Conservation (phyloP, 2,329 filamentous ascomycete species). For the Paraphoma chrysanthemicola region DNA sequence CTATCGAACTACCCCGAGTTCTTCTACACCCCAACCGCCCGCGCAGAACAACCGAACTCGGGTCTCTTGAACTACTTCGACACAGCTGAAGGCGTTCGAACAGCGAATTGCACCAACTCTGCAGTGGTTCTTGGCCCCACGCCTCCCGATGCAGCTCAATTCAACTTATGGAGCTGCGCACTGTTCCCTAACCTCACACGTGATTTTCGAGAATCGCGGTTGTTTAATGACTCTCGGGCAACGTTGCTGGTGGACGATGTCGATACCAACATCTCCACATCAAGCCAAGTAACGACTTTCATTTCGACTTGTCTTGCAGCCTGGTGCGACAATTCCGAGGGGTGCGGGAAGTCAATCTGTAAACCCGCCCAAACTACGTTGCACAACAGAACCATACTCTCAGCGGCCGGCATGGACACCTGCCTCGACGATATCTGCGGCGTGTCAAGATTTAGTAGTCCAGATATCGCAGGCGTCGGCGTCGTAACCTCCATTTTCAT, state of each 20-base stretch:
- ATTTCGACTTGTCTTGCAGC: slow-evolving; percentile 5
- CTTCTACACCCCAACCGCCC: background rate
- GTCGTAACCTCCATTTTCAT: background rate
- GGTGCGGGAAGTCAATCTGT: background rate
- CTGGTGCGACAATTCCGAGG: slow-evolving; percentile 1
- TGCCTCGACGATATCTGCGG: slow-evolving; percentile 3
- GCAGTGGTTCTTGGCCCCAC: background rate
- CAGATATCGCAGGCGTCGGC: slow-evolving; percentile 5
- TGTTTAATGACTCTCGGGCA: background rate
- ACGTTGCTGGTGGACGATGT: background rate
- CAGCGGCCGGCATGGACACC: background rate
- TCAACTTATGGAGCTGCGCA: slow-evolving; percentile 5
- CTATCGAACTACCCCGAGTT: background rate
- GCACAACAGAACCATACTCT: background rate
- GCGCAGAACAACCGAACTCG: background rate
- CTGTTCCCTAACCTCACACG: slow-evolving; percentile 5
- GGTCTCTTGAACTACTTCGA: background rate
- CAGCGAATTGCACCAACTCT: background rate
- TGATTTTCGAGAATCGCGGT: background rate
- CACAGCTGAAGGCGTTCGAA: background rate
- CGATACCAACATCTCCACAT: background rate
- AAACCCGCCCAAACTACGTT: background rate
- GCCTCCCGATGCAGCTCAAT: background rate
- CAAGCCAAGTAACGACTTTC: slow-evolving; percentile 1
- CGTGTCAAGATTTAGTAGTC: background rate